phyloP scores from a whole-genome alignment of 1,139 yeast species.

The Yamadazyma sp. region DNA sequence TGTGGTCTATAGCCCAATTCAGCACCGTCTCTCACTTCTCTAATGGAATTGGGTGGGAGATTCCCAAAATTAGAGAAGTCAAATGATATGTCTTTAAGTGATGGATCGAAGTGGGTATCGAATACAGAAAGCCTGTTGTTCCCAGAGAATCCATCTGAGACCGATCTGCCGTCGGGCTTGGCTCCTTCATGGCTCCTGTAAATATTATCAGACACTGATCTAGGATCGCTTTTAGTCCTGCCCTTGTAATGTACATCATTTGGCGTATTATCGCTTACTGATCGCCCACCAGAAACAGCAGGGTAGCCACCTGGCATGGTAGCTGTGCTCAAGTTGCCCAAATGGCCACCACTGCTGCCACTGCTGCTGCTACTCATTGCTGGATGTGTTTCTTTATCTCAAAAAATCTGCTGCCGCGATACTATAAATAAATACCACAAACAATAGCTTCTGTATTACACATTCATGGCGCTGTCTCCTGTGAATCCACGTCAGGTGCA shows the following conservation, averaged over 20 bases:
- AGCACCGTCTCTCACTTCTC: constrained; percentile 1
- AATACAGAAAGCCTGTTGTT: constrained; percentile 14
- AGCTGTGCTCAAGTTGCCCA: background rate
- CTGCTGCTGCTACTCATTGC: no score
- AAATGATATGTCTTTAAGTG: constrained; percentile 14
- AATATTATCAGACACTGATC: constrained; percentile 2
- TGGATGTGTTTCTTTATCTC: no score
- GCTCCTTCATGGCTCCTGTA: background rate
- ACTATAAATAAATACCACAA: no score
- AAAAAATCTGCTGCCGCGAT: no score
- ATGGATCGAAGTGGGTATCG: constrained; percentile 19
- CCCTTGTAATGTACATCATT: background rate
- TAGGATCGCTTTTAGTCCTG: background rate
- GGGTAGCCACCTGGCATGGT: background rate
- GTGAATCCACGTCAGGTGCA: no score
- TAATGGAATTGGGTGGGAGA: constrained; percentile 2
- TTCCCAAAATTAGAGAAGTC: constrained; percentile 9
- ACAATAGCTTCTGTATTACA: no score
- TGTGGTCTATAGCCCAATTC: constrained; percentile 1
- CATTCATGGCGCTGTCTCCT: no score
- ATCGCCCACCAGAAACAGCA: background rate
- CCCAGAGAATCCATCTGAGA: constrained; percentile 15
- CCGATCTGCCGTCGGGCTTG: constrained; percentile 4
- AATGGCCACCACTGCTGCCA: background rate
- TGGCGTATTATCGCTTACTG: background rate